These are phyloP conservation scores for Russula sp. DNA, from an alignment of 768 basidiomycete genomes.

Conservation along the genomic window DNA sequence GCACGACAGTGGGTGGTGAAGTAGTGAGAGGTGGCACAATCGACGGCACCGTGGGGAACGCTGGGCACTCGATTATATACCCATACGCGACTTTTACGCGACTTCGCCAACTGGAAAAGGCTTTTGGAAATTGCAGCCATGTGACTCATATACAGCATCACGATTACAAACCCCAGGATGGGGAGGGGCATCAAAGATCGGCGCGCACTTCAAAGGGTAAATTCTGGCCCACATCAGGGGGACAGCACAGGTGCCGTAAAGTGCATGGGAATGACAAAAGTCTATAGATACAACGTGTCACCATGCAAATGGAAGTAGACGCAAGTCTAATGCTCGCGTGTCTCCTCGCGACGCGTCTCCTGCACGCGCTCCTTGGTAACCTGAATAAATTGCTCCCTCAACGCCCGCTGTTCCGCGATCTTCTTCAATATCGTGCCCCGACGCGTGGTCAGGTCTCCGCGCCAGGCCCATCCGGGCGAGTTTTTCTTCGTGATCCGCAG, in stretches of 20 bases:
- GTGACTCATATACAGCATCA: too few relatives aligned
- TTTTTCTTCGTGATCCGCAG: conserved; percentile 35
- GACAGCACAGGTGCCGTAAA: neutral
- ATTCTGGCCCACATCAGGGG: neutral
- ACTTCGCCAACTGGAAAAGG: too few relatives aligned
- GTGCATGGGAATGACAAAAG: neutral
- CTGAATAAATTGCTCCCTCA: conserved; percentile 38
- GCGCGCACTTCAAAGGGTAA: too few relatives aligned
- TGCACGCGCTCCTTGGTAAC: conserved; percentile 33
- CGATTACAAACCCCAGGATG: too few relatives aligned
- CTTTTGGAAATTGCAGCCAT: too few relatives aligned
- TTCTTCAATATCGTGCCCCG: conserved; percentile 47
- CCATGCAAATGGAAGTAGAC: neutral
- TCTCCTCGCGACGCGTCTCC: conserved; percentile 24
- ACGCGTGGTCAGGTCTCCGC: conserved; percentile 34
- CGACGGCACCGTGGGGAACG: neutral
- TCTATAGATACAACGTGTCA: too few relatives aligned
- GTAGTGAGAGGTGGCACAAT: neutral
- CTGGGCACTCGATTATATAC: too few relatives aligned
- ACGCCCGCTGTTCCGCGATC: conserved; percentile 43
- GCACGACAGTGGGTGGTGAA: neutral
- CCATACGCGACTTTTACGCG: too few relatives aligned
- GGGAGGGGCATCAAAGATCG: too few relatives aligned
- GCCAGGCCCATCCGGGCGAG: conserved; percentile 37
- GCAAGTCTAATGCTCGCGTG: conserved; percentile 15